phyloP scores from a whole-genome alignment of 23 red algal genomes.

The Cyanidioschyzon merolae region DNA sequence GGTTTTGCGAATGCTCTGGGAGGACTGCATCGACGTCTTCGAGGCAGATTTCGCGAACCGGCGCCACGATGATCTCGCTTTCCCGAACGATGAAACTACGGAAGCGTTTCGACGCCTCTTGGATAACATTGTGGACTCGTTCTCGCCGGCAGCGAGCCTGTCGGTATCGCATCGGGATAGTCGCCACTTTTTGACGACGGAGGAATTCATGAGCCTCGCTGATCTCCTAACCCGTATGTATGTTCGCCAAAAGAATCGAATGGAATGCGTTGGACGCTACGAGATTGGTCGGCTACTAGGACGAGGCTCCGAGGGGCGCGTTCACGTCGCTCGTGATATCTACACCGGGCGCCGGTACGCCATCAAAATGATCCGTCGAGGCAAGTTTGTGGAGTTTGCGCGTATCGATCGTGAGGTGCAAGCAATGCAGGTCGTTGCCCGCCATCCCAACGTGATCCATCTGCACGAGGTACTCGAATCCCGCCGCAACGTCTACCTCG shows the following conservation, averaged over 20 bases:
- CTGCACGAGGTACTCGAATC: conserved; percentile 83
- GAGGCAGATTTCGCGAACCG: conserved; percentile 18
- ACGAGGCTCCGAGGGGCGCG: conserved; percentile 57
- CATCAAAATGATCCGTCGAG: conserved; percentile 86
- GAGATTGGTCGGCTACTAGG: conserved; percentile 82
- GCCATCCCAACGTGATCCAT: conserved; percentile 75
- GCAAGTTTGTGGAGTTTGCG: conserved; percentile 79
- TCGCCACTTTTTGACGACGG: conserved; percentile 29
- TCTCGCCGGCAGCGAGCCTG: conserved; percentile 11
- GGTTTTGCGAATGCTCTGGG: conserved; percentile 10
- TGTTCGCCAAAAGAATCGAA: conserved; percentile 82
- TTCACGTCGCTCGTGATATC: conserved; percentile 59
- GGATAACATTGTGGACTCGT: not conserved
- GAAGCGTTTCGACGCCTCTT: conserved; percentile 10
- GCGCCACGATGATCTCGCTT: not conserved
- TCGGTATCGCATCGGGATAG: conserved; percentile 14
- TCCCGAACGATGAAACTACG: not conserved
- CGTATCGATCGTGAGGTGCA: conserved; percentile 91
- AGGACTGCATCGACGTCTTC: conserved; percentile 14
- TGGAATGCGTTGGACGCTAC: conserved; percentile 77
- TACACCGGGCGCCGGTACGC: conserved; percentile 56
- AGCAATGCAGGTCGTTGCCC: conserved; percentile 42
- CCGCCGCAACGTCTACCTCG: conserved; percentile 55
- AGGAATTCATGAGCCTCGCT: conserved; percentile 95
- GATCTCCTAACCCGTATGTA: conserved; percentile 93